Conservation (phyloP, 306 rosid genomes). For the Albizia julibrissin region DNA sequence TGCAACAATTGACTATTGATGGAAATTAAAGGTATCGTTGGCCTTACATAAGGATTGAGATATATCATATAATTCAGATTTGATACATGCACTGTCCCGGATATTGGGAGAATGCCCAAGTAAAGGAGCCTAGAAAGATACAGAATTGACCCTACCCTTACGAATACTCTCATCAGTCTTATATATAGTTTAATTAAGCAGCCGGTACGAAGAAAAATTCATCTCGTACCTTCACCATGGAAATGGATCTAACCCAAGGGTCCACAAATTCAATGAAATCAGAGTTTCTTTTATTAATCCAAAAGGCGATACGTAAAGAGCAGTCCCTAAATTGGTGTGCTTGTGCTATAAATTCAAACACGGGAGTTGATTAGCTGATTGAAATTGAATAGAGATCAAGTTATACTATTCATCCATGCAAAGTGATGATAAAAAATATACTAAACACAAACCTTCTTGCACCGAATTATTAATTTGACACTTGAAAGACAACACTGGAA, state of each 20-base stretch:
- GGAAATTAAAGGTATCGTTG: background rate
- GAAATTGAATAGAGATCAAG: background rate
- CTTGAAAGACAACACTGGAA: background rate
- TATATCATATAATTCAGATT: background rate
- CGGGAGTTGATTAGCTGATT: background rate
- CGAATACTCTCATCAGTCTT: background rate
- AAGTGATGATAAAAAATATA: background rate
- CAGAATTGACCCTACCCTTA: background rate
- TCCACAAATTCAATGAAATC: background rate
- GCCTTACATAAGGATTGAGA: background rate
- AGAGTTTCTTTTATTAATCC: background rate
- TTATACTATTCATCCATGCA: constrained; percentile 23
- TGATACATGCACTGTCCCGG: constrained; percentile 9
- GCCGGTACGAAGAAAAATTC: background rate
- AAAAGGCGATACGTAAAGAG: background rate
- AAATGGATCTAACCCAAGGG: background rate
- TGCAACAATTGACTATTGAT: constrained; percentile 13
- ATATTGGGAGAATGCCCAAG: background rate
- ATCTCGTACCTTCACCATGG: background rate
- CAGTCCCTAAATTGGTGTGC: background rate
- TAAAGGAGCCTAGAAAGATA: background rate
- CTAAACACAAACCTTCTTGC: background rate
- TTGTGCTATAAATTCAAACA: background rate
- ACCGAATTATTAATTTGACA: background rate
- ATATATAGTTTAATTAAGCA: background rate